phyloP scores from a whole-genome alignment of 148 eudicot genomes.

The Tetragonia tetragonoides region DNA sequence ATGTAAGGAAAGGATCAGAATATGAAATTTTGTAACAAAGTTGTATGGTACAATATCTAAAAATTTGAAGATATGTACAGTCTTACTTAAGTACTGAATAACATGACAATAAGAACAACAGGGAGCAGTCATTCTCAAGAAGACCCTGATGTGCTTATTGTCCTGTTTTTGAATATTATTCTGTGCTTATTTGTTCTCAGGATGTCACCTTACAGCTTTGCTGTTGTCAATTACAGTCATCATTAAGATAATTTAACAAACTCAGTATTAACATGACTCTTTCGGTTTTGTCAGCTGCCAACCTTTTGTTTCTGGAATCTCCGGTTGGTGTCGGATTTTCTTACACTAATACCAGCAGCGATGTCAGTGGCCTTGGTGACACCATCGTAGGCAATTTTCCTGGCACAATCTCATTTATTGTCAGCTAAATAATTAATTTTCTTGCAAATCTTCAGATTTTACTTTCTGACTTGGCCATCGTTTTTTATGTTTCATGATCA shows the following conservation, averaged over 20 bases:
- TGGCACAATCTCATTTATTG: neutral
- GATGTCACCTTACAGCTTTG: too few relatives aligned
- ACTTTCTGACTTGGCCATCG: neutral
- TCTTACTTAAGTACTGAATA: too few relatives aligned
- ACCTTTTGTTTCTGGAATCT: slow-evolving; percentile 72
- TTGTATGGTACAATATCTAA: too few relatives aligned
- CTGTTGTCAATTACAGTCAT: too few relatives aligned
- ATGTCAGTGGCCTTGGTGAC: slow-evolving; percentile 68
- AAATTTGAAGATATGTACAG: too few relatives aligned
- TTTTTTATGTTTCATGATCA: slow-evolving; percentile 3
- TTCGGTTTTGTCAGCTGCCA: slow-evolving; percentile 46
- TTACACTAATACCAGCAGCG: slow-evolving; percentile 67
- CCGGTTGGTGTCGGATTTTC: slow-evolving; percentile 93
- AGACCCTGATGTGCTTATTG: too few relatives aligned
- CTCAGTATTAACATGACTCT: neutral
- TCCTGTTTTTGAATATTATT: too few relatives aligned
- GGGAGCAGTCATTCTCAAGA: too few relatives aligned
- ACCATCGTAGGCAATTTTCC: slow-evolving; percentile 43
- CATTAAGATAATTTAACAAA: neutral
- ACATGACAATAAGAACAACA: too few relatives aligned
- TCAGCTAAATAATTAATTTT: neutral
- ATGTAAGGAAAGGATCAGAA: too few relatives aligned
- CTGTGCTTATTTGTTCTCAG: too few relatives aligned
- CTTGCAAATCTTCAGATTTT: neutral
- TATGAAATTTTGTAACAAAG: too few relatives aligned